phyloP scores from a whole-genome alignment of 352 stramenopile genomes.

The Phytophthora multivora region DNA sequence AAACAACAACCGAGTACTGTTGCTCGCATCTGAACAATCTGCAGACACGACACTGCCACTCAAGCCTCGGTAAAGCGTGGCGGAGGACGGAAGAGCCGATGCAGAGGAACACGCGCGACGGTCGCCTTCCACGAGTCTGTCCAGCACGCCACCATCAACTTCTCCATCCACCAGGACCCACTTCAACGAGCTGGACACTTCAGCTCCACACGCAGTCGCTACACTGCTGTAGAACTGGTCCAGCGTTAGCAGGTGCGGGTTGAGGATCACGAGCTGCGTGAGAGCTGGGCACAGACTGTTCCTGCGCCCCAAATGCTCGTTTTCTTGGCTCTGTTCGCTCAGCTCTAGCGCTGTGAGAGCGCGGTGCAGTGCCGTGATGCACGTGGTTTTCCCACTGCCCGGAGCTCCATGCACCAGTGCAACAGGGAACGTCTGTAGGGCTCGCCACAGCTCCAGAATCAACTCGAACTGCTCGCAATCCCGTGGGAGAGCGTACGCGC shows the following conservation, averaged over 20 bases:
- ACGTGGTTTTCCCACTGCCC: slow-evolving; percentile 54
- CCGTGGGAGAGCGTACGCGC: slow-evolving; percentile 17
- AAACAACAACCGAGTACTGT: slow-evolving; percentile 27
- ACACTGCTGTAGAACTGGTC: slow-evolving; percentile 39
- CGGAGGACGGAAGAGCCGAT: slow-evolving; percentile 15
- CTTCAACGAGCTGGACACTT: neutral
- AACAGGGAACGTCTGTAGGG: slow-evolving; percentile 29
- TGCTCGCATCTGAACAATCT: neutral
- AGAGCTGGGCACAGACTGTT: slow-evolving; percentile 1
- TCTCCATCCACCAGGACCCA: slow-evolving; percentile 45
- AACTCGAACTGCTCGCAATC: slow-evolving; percentile 31
- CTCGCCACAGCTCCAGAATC: slow-evolving; percentile 46
- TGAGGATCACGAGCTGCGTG: slow-evolving; percentile 40
- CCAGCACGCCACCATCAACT: slow-evolving; percentile 30
- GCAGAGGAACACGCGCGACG: slow-evolving; percentile 10
- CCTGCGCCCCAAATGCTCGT: slow-evolving; percentile 3
- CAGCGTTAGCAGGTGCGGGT: slow-evolving; percentile 34
- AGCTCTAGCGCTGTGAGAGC: slow-evolving; percentile 53
- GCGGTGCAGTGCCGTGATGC: slow-evolving; percentile 51
- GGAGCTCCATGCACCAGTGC: slow-evolving; percentile 45
- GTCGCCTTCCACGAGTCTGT: slow-evolving; percentile 33
- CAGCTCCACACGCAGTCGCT: slow-evolving; percentile 5
- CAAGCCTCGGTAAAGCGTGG: slow-evolving; percentile 16
- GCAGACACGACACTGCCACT: slow-evolving; percentile 10
- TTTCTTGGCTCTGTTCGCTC: slow-evolving; percentile 29